Conservation (phyloP, 2,329 filamentous ascomycete genomes). For the Mycosphaerella sp. region DNA sequence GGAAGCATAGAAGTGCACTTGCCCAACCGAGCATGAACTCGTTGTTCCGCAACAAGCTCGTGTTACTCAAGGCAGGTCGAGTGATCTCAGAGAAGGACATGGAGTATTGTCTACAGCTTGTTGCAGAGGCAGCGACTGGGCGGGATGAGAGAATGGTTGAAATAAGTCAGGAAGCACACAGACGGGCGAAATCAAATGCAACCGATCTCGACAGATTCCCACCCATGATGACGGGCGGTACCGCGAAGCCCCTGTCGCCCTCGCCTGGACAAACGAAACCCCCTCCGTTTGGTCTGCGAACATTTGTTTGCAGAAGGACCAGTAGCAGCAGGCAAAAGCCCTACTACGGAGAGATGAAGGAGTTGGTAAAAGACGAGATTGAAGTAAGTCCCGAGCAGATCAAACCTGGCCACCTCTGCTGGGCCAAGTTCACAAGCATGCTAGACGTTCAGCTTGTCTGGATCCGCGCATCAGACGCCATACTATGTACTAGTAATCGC, state of each 20-base stretch:
- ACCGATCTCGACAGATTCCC: background rate
- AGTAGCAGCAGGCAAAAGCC: slow-evolving; percentile 4
- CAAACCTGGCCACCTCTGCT: slow-evolving; percentile 14
- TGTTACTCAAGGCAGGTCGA: slow-evolving; percentile 24
- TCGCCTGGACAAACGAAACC: background rate
- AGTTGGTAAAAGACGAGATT: slow-evolving; percentile 5
- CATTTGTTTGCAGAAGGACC: slow-evolving; percentile 11
- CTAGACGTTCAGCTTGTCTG: slow-evolving; percentile 11
- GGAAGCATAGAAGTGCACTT: slow-evolving; percentile 24
- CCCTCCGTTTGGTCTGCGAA: slow-evolving; percentile 10
- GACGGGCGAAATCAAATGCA: background rate
- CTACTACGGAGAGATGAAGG: background rate
- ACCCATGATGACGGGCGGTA: background rate
- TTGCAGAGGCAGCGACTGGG: background rate
- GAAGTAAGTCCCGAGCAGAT: slow-evolving; percentile 8
- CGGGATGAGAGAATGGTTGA: background rate
- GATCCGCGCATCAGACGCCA: slow-evolving; percentile 6
- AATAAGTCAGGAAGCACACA: background rate
- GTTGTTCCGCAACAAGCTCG: slow-evolving; percentile 32
- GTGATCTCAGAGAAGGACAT: slow-evolving; percentile 12
- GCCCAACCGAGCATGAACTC: slow-evolving; percentile 20
- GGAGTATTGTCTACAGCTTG: slow-evolving; percentile 14
- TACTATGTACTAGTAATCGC: slow-evolving; percentile 12
- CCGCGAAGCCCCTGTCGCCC: background rate
- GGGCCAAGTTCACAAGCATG: slow-evolving; percentile 7